Base-by-base conservation (phyloP, 441 rosid species). In the Euphorbia celastroides region DNA sequence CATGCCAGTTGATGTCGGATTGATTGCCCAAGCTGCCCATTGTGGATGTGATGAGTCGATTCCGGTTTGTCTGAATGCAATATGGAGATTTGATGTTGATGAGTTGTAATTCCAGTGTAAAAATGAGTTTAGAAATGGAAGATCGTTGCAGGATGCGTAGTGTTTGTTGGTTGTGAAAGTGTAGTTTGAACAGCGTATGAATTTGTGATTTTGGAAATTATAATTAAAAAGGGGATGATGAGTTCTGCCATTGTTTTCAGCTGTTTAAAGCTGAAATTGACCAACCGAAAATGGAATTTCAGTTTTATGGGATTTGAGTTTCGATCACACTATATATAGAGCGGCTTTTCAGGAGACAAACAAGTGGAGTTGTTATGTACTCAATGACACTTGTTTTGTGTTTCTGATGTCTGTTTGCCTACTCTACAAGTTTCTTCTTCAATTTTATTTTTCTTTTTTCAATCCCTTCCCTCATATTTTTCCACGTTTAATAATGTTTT, bases 21-120 rank as follows among this genome's bases (percentile, higher is more conserved):
- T 93, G 55, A 93, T 82, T 16, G 89, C 94, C 98, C 97, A 93
- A 3, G 92, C 85, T 23, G 87, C 85, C 98, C 97, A 90, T 67
- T 55, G 77, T 1, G 82, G 62, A 27, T 91, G 16, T 0, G 82
- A 63, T 26, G 92, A 16, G 31, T 79, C 52, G 57, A 83, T 64
- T 11, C 80, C 77, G 7, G 84, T 54, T 65, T 86, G 92, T 74
- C 97, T 81, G 68, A 77, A 93, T 20, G 96, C 97, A 62, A 93
- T 71, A 64, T 81, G 75, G 25, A 87, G 90, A 65, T 62, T 68
- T 27, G 77, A 77, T 1, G 88, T 60, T 1, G 95, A 80, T 5
- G 90, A 72, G 27, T 87, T 81, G 11, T 83, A 83, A 67, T 79
- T 84, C 82, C 92, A 93, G 61, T 93, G 86, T 50, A 93, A 83